phyloP scores from a whole-genome alignment of 2,329 filamentous ascomycete species.

The Monosporascus sp. region DNA sequence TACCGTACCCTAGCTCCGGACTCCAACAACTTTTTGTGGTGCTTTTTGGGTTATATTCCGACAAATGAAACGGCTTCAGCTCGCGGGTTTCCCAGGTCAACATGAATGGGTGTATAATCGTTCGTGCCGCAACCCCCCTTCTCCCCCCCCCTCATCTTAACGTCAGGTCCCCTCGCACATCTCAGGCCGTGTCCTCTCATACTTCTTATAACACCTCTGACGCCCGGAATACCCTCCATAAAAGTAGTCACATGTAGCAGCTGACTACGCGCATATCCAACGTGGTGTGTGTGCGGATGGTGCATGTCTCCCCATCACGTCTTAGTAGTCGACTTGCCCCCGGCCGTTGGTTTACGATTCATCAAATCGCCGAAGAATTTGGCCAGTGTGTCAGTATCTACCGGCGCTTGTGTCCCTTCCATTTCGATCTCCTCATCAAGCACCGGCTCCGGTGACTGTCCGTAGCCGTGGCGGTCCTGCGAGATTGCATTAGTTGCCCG shows the following conservation, averaged over 20 bases:
- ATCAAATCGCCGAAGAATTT: constrained; percentile 57
- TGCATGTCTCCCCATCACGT: constrained; percentile 7
- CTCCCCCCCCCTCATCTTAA: too few species aligned
- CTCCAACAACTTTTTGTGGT: background rate
- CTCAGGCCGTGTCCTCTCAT: too few species aligned
- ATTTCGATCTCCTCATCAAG: constrained; percentile 29
- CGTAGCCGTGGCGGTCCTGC: constrained; percentile 54
- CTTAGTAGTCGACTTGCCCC: constrained; percentile 13
- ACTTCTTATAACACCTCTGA: background rate
- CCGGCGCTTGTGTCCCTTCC: constrained; percentile 33
- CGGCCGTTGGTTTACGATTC: constrained; percentile 42
- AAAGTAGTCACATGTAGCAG: background rate
- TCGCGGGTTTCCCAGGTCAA: background rate
- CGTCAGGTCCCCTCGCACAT: too few species aligned
- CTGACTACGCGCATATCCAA: background rate
- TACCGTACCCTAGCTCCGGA: too few species aligned
- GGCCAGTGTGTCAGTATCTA: constrained; percentile 54
- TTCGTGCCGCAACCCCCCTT: too few species aligned
- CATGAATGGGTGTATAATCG: too few species aligned
- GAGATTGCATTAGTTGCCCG: constrained; percentile 15
- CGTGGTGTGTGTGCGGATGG: background rate
- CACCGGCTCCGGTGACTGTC: constrained; percentile 39
- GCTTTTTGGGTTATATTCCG: background rate
- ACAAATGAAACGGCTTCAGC: background rate
- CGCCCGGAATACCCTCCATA: background rate